phyloP scores from a whole-genome alignment of 345 rosid genomes.

The Rhodomyrtus tomentosa region DNA sequence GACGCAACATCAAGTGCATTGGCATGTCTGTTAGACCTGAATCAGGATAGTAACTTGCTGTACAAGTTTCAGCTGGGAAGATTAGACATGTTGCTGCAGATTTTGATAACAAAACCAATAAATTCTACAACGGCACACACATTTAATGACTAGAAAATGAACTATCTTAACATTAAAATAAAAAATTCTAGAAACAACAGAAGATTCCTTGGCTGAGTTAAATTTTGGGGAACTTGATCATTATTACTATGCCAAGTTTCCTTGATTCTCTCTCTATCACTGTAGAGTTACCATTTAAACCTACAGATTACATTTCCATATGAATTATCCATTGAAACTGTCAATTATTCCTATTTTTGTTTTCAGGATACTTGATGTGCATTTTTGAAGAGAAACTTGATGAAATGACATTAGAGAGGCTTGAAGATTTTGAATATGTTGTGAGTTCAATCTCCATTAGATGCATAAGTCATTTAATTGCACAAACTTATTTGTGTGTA shows the following conservation, averaged over 20 bases:
- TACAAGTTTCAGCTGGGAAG: not conserved
- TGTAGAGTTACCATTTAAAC: no score
- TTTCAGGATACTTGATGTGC: slow-evolving; percentile 81
- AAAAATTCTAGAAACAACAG: not conserved
- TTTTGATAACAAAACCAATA: not conserved
- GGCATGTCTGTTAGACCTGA: not conserved
- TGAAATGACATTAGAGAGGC: slow-evolving; percentile 33
- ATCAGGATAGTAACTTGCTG: not conserved
- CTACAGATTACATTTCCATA: not conserved
- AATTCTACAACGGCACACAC: not conserved
- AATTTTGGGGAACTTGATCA: not conserved
- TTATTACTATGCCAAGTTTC: not conserved
- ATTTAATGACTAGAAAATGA: not conserved
- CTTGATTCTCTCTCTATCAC: not conserved
- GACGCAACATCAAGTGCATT: not conserved
- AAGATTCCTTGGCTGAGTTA: not conserved
- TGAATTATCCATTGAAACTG: not conserved
- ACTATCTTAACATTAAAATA: not conserved
- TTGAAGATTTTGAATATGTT: slow-evolving; percentile 61
- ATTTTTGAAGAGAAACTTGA: slow-evolving; percentile 66
- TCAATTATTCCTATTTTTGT: not conserved
- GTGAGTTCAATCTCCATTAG: slow-evolving; percentile 21
- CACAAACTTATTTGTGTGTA: not conserved
- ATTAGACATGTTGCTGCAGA: not conserved
- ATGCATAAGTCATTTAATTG: not conserved